Evolutionary conservation across 1,284 basidiomycete genomes (phyloP).

Genomic region (Irpex sp.): DNA sequence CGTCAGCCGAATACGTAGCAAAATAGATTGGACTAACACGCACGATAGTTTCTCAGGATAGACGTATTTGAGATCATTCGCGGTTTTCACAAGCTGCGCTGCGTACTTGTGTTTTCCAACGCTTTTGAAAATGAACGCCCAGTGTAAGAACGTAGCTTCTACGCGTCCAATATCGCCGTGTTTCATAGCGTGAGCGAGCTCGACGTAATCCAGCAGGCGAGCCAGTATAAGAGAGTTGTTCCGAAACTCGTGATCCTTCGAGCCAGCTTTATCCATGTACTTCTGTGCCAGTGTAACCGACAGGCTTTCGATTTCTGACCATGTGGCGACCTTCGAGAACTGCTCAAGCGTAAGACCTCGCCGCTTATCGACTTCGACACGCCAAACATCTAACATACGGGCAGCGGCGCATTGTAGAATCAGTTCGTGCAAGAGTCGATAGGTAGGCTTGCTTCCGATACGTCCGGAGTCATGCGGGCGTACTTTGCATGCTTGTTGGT

Average conservation of each 20-base stretch:
- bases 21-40: background rate
- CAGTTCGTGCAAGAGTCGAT: conserved; percentile 30
- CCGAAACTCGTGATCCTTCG: conserved; percentile 17
- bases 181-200: conserved; percentile 24
- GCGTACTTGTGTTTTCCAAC: conserved; percentile 28
- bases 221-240: conserved; percentile 18
- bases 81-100: conserved; percentile 15
- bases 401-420: conserved; percentile 21
- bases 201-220: conserved; percentile 23
- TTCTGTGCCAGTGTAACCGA: conserved; percentile 13
- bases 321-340: conserved; percentile 12
- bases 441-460: conserved; percentile 26
- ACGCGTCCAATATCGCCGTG: conserved; percentile 28
- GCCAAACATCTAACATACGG: background rate
- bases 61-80: conserved; percentile 14
- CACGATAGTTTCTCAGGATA: conserved; percentile 6
- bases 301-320: conserved; percentile 18
- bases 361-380: background rate
- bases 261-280: conserved; percentile 13
- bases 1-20: background rate
- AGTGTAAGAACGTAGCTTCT: conserved; percentile 18
- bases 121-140: conserved; percentile 25
- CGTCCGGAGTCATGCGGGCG: conserved; percentile 20
- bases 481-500: conserved; percentile 16
- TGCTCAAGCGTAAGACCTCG: conserved; percentile 9